phyloP scores from a whole-genome alignment of 2,329 filamentous ascomycete genomes.

The Ascosphaera aggregata region DNA sequence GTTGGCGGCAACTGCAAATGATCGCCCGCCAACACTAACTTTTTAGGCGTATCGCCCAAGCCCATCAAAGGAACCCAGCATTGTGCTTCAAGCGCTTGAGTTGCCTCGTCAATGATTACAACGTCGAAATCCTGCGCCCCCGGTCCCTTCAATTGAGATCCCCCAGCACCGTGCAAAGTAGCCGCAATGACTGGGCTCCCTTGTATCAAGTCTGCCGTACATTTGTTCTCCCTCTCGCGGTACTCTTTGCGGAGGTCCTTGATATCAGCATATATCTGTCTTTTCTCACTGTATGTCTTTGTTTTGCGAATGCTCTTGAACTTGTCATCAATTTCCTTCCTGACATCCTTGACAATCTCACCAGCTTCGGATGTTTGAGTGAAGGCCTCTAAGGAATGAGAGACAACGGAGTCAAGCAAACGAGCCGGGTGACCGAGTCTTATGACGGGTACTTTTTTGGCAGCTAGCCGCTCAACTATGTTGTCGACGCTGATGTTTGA shows the following conservation, averaged over 20 bases:
- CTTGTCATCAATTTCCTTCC: slow-evolving; percentile 80
- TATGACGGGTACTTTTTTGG: slow-evolving; percentile 66
- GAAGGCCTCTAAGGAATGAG: slow-evolving; percentile 75
- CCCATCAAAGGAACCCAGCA: slow-evolving; percentile 75
- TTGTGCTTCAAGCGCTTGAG: slow-evolving; percentile 85
- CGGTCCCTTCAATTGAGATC: slow-evolving; percentile 42
- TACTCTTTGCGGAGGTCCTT: slow-evolving; percentile 75
- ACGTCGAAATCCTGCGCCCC: slow-evolving; percentile 61
- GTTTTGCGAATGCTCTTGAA: slow-evolving; percentile 77
- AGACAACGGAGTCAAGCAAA: slow-evolving; percentile 64
- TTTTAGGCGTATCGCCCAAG: slow-evolving; percentile 31
- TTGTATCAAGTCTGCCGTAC: slow-evolving; percentile 50
- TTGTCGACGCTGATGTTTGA: slow-evolving; percentile 98
- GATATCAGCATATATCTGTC: slow-evolving; percentile 63
- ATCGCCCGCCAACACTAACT: slow-evolving; percentile 79
- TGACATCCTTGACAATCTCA: slow-evolving; percentile 69
- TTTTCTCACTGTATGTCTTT: slow-evolving; percentile 52
- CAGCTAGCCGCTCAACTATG: slow-evolving; percentile 74
- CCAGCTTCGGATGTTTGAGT: slow-evolving; percentile 80
- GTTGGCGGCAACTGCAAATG: slow-evolving; percentile 88
- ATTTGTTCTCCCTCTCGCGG: slow-evolving; percentile 59
- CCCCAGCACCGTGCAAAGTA: slow-evolving; percentile 79
- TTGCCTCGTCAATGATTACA: slow-evolving; percentile 88
- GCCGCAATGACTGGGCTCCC: slow-evolving; percentile 74
- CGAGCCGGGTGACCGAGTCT: slow-evolving; percentile 83